A percentile compares a stretch with the other conserved stretches of the same genome.
phyloP scores from a whole-genome alignment of 1,139 yeast genomes.

The Candida dubliniensis region DNA sequence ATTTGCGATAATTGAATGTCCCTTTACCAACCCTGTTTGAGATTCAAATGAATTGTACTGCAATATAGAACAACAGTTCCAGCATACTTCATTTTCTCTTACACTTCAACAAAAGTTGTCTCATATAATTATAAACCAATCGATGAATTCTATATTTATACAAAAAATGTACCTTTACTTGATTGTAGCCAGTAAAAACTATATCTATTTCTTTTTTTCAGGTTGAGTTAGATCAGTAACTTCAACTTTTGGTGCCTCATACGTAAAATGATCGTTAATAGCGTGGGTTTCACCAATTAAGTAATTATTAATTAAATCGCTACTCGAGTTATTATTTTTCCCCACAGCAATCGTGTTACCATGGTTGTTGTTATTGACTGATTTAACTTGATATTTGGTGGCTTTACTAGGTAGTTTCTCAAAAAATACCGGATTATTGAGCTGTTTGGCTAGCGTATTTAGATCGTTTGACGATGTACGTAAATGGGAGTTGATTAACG shows the following conservation, averaged over 20 bases:
- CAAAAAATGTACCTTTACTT: too few species aligned
- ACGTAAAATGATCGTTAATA: conserved; percentile 37
- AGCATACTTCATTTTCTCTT: too few species aligned
- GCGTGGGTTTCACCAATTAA: conserved; percentile 24
- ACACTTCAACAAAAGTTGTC: too few species aligned
- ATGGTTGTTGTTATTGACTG: conserved; percentile 10
- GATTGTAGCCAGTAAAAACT: too few species aligned
- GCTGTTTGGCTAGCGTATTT: conserved; percentile 45
- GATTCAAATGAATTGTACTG: too few species aligned
- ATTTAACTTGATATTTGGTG: conserved; percentile 18
- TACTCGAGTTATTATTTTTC: conserved; percentile 23
- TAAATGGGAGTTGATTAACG: conserved; percentile 10
- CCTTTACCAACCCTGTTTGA: too few species aligned
- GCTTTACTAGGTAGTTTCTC: conserved; percentile 42
- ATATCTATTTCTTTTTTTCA: not conserved
- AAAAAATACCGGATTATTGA: conserved; percentile 35
- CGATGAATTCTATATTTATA: too few species aligned
- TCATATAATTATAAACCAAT: too few species aligned
- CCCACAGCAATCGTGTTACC: not conserved
- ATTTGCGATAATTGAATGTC: too few species aligned
- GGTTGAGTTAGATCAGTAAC: not conserved
- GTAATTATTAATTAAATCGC: conserved; percentile 22
- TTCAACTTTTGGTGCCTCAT: conserved; percentile 21
- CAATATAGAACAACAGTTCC: too few species aligned
- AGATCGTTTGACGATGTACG: conserved; percentile 17